phyloP scores from a whole-genome alignment of 2,329 filamentous ascomycete genomes.

The Rhinocladiella similis region DNA sequence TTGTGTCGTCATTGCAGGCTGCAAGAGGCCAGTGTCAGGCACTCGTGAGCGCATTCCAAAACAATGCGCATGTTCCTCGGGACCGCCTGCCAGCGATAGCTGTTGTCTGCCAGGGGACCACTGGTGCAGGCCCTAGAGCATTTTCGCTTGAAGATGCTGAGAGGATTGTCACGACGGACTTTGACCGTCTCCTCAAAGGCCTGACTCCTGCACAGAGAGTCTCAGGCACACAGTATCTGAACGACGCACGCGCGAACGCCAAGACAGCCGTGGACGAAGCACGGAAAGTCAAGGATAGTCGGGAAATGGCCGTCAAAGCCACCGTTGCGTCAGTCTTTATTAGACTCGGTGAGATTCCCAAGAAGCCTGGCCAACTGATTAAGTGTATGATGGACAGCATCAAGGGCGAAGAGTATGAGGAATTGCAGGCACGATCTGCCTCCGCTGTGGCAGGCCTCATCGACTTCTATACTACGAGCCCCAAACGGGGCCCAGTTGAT shows the following conservation, averaged over 20 bases:
- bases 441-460: conserved; percentile 81
- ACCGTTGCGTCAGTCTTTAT: conserved; percentile 85
- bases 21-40: conserved; percentile 90
- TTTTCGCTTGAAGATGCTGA: conserved; percentile 88
- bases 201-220: conserved; percentile 85
- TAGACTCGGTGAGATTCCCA: conserved; percentile 82
- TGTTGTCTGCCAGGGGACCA: conserved; percentile 89
- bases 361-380: conserved; percentile 90
- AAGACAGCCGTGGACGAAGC: conserved; percentile 76
- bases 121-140: conserved; percentile 85
- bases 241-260: conserved; percentile 72
- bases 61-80: conserved; percentile 78
- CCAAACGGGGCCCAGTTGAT: conserved; percentile 82
- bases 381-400: conserved; percentile 98
- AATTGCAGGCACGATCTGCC: conserved; percentile 83
- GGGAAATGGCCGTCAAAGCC: conserved; percentile 83
- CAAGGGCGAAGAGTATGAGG: conserved; percentile 88
- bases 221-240: conserved; percentile 75
- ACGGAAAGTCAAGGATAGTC: conserved; percentile 72
- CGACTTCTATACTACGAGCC: conserved; percentile 77
- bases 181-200: conserved; percentile 82
- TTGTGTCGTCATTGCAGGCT: conserved; percentile 85
- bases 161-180: conserved; percentile 82
- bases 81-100: conserved; percentile 77
- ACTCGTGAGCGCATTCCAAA: conserved; percentile 85